A percentile compares a stretch with the other conserved stretches of the same genome.
Conservation (phyloP, 768 basidiomycete species). For the Ramaria rubella region DNA sequence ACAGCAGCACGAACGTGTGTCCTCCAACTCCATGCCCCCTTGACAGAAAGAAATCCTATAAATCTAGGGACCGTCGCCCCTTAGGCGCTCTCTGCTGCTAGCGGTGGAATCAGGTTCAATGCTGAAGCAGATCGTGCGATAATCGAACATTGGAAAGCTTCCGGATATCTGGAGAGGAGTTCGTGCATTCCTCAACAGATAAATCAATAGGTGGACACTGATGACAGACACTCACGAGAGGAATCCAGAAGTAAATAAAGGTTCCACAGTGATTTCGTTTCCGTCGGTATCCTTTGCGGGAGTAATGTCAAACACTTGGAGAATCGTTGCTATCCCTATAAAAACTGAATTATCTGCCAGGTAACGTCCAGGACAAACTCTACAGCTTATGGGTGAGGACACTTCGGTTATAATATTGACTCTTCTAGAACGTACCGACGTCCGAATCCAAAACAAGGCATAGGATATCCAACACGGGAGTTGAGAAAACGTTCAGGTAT, state of each 20-base stretch:
- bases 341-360: slow-evolving; percentile 12
- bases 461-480: slow-evolving; percentile 2
- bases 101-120: no score
- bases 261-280: slow-evolving; percentile 22
- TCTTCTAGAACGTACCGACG: slow-evolving; percentile 1
- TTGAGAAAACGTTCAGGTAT: slow-evolving; percentile 46
- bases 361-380: slow-evolving; percentile 13
- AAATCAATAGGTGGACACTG: no score
- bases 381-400: background rate
- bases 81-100: no score
- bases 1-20: no score
- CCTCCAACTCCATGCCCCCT: no score
- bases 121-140: slow-evolving; percentile 26
- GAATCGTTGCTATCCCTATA: slow-evolving; percentile 11
- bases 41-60: no score
- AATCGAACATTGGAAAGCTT: slow-evolving; percentile 25
- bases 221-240: background rate
- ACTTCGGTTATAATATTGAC: no score
- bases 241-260: background rate
- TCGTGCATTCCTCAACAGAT: no score
- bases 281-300: slow-evolving; percentile 23
- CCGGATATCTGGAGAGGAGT: slow-evolving; percentile 24
- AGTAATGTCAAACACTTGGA: slow-evolving; percentile 13
- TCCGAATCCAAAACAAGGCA: slow-evolving; percentile 1
- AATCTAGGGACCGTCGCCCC: no score